Base-by-base conservation (phyloP, 2,329 filamentous ascomycete genomes). In the Talaromyces sp. region DNA sequence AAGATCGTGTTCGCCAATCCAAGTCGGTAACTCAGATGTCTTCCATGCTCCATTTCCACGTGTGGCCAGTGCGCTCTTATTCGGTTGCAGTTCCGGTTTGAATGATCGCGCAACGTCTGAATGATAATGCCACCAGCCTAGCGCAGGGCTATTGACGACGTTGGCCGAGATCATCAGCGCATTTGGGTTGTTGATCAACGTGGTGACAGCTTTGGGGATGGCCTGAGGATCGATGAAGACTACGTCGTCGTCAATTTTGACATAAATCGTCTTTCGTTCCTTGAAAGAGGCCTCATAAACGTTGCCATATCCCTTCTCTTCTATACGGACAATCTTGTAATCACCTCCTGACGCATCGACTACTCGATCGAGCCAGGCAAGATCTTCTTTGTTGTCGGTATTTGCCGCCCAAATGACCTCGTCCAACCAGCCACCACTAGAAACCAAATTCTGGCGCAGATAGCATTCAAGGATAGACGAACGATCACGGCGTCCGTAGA, bases 111-210 rank as follows among this genome's bases (percentile, higher is more conserved):
- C 45, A 10, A 37, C 45, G 22, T 59, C 53, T 2, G 53, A 52
- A 36, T 59, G 57, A n/a, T 59, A 59, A 33, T 59, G 57, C 57
- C 57, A 59, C 57, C 57, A 59, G 19, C 57, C 57, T 17, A 59
- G 53, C 2, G 53, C 57, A 31, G 57, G 57, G 31, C 57, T 59
- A 40, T 59, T 59, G 39, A 54, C 31, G 7, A 59, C 57, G 25
- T 59, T 59, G 31, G 57, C 57, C 5, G 57, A 56, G 25, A 59
- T 55, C 40, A 59, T 56, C 13, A 59, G 15, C n/a, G 57, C 57
- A 22, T 59, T 37, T 5, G 57, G 57, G 22, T 59, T 59, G 33
- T 35, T 59, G 53, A 59, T 59, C 11, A 59, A 43, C 0, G 52
- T 59, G 5, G 52, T 59, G 31, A 59, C 57, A 13, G 57, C 25